These are phyloP conservation scores for Thoreauomyces humboldtii DNA, from an alignment of 192 early-diverging fungal species.

Conservation along the genomic window DNA sequence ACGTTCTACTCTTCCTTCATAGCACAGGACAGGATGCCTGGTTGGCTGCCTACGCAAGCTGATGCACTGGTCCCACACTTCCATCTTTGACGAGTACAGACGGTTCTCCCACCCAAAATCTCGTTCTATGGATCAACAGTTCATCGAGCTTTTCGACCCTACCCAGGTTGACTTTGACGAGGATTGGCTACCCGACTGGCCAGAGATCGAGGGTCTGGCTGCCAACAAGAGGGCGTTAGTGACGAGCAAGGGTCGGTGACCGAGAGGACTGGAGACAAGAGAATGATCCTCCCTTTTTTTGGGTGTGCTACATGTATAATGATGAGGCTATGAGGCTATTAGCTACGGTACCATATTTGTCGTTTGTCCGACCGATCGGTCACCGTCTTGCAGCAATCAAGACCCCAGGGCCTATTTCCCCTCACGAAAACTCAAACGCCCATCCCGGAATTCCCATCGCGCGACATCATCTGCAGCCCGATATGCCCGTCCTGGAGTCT, in stretches of 20 bases:
- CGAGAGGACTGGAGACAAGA: too few relatives aligned
- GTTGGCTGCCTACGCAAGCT: conserved; percentile 94
- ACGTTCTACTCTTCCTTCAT: background rate
- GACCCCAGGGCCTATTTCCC: too few relatives aligned
- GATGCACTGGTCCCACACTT: conserved; percentile 91
- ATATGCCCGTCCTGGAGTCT: too few relatives aligned
- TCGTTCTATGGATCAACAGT: conserved; percentile 57
- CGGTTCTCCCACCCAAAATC: conserved; percentile 66
- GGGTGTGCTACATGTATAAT: too few relatives aligned
- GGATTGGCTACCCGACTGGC: conserved; percentile 49
- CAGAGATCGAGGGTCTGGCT: conserved; percentile 39
- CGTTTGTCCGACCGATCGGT: too few relatives aligned
- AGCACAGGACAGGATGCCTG: conserved; percentile 95
- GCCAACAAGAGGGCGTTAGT: conserved; percentile 1
- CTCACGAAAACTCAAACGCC: too few relatives aligned
- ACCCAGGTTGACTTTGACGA: conserved; percentile 41
- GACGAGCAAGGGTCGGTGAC: background rate
- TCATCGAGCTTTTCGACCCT: conserved; percentile 59
- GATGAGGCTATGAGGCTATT: too few relatives aligned
- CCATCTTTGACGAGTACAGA: conserved; percentile 98
- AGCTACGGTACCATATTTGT: too few relatives aligned
- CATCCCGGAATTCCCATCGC: too few relatives aligned
- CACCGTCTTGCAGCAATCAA: too few relatives aligned
- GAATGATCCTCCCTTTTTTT: too few relatives aligned
- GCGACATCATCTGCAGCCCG: too few relatives aligned